These are phyloP conservation scores for Neoascochyta sp. DNA, from an alignment of 2,329 filamentous ascomycete species.

Conservation along the genomic window DNA sequence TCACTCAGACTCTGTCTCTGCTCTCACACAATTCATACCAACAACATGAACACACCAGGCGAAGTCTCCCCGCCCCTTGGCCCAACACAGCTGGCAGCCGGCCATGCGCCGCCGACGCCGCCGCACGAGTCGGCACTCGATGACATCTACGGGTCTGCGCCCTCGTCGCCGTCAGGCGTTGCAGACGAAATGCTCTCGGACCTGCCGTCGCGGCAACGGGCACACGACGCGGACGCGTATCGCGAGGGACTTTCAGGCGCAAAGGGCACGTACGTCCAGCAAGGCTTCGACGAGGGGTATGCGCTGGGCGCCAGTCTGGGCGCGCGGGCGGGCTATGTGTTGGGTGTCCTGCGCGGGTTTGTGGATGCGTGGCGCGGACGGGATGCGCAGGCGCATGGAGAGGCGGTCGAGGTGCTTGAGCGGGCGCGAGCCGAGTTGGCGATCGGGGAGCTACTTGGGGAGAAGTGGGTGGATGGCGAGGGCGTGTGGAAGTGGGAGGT, in stretches of 20 bases:
- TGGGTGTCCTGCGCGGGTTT: conserved; percentile 76
- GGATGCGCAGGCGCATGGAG: conserved; percentile 22
- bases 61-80: conserved; percentile 26
- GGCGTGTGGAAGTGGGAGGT: conserved; percentile 69
- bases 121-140: conserved; percentile 39
- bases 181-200: conserved; percentile 57
- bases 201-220: conserved; percentile 67
- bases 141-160: conserved; percentile 48
- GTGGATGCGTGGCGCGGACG: conserved; percentile 45
- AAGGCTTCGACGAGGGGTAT: conserved; percentile 89
- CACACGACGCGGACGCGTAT: conserved; percentile 83
- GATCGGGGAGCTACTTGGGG: conserved; percentile 60
- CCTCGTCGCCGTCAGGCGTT: conserved; percentile 34
- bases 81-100: conserved; percentile 26
- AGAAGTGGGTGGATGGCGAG: conserved; percentile 64
- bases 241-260: conserved; percentile 77
- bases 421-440: conserved; percentile 58
- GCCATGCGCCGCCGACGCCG: conserved; percentile 31
- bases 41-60: conserved; percentile 16
- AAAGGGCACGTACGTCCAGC: conserved; percentile 74
- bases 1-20: too few species aligned
- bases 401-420: conserved; percentile 31
- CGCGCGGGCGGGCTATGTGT: conserved; percentile 65
- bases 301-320: conserved; percentile 78
- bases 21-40: too few species aligned